Percentiles rank a stretch among this genome's conserved stretches.
Evolutionary conservation across 2,329 filamentous ascomycete genomes (phyloP).

Genomic region (Fusarium virguliforme): DNA sequence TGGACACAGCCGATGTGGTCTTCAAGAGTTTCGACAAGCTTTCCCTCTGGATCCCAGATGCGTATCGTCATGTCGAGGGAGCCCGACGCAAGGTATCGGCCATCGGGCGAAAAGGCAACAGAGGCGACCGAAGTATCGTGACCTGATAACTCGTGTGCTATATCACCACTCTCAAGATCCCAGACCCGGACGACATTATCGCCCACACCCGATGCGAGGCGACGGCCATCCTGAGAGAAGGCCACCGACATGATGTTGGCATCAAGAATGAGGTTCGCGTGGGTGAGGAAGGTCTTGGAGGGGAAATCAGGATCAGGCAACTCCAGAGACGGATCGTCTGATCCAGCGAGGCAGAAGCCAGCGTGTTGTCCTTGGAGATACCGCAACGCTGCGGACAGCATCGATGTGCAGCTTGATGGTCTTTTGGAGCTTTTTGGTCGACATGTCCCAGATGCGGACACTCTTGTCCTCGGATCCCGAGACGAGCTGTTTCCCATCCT

Average conservation of each 20-base stretch:
- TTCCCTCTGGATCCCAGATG: not conserved
- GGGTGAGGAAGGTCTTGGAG: not conserved
- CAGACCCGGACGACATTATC: not conserved
- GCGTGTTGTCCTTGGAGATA: not conserved
- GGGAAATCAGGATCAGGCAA: not conserved
- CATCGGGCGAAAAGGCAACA: not conserved
- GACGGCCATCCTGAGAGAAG: not conserved
- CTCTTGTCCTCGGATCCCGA: conserved; percentile 1
- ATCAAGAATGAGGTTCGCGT: not conserved
- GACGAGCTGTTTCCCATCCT: not conserved
- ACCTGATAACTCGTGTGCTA: not conserved
- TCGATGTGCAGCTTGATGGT: conserved; percentile 6
- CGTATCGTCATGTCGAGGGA: not conserved
- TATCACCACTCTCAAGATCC: conserved; percentile 2
- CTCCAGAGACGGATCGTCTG: not conserved
- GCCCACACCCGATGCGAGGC: not conserved
- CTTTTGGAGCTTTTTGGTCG: not conserved
- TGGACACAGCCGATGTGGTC: conserved; percentile 4
- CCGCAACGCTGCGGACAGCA: conserved; percentile 2
- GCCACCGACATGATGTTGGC: not conserved
- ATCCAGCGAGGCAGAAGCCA: not conserved
- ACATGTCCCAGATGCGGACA: conserved; percentile 1
- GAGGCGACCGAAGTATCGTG: not conserved
- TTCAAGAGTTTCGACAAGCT: not conserved
- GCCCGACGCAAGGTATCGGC: conserved; percentile 6